A percentile compares a stretch with the other conserved stretches of the same genome.
These are phyloP conservation scores for Venturia oleaginea DNA, from an alignment of 2,329 filamentous ascomycete species.

Conservation along the genomic window DNA sequence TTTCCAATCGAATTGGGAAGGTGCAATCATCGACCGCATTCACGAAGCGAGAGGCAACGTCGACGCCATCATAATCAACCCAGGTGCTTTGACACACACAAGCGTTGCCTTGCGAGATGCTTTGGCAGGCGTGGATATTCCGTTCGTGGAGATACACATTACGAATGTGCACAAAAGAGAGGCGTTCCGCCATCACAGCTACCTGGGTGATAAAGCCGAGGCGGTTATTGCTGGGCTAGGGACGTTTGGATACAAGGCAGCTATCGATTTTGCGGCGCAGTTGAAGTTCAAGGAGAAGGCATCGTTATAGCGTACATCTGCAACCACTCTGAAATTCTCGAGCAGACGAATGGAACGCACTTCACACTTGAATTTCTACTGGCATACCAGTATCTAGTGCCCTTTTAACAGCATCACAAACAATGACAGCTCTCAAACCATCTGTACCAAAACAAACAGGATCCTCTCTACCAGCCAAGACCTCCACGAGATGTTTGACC, in stretches of 20 bases:
- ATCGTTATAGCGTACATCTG: neutral
- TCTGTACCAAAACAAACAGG: conserved; percentile 42
- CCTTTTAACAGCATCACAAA: conserved; percentile 43
- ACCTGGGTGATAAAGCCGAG: conserved; percentile 65
- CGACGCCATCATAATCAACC: conserved; percentile 66
- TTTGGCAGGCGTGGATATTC: conserved; percentile 56
- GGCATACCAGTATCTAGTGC: conserved; percentile 33
- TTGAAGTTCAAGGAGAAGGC: conserved; percentile 3
- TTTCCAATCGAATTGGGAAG: conserved; percentile 74
- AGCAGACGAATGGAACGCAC: neutral
- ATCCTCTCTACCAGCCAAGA: conserved; percentile 34
- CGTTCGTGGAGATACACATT: conserved; percentile 71
- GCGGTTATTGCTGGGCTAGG: conserved; percentile 63
- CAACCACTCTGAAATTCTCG: neutral
- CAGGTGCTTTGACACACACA: conserved; percentile 66
- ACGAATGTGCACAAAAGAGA: conserved; percentile 67
- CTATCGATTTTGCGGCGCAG: conserved; percentile 24
- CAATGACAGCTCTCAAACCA: conserved; percentile 42
- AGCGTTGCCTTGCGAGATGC: conserved; percentile 70
- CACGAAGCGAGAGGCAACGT: conserved; percentile 52
- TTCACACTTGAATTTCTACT: conserved; percentile 19
- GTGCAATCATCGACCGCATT: conserved; percentile 63
- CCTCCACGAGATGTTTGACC: conserved; percentile 41
- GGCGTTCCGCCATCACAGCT: conserved; percentile 59
- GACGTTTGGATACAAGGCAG: conserved; percentile 37